These are phyloP conservation scores for Lasiosphaeria ovina DNA, from an alignment of 495 filamentous ascomycete genomes.

Conservation along the genomic window DNA sequence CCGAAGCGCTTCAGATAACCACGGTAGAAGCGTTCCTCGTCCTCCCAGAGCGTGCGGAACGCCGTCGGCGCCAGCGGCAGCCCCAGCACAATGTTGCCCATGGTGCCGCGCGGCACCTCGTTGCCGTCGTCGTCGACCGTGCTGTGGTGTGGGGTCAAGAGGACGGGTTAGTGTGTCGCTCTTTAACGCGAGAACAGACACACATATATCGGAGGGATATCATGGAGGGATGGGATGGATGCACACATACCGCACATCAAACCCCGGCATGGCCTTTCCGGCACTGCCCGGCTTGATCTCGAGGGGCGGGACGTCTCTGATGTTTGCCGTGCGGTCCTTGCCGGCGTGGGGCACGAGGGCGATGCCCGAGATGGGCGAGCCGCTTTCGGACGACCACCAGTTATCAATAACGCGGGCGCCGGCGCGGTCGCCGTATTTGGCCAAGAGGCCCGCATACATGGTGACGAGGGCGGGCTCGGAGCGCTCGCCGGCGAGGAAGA, in stretches of 20 bases:
- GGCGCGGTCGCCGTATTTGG: conserved; percentile 56
- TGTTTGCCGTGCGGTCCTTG: conserved; percentile 34
- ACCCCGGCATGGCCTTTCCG: conserved; percentile 86
- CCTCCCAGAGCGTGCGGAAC: conserved; percentile 79
- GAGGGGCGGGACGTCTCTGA: conserved; percentile 29
- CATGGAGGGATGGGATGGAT: neutral
- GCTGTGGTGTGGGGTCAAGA: conserved; percentile 22
- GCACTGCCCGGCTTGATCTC: conserved; percentile 79
- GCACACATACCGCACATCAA: conserved; percentile 58
- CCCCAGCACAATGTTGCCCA: conserved; percentile 88
- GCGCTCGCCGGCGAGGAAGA: conserved; percentile 87
- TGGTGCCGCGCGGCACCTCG: conserved; percentile 63
- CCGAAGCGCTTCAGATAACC: conserved; percentile 77
- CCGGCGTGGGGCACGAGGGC: conserved; percentile 59
- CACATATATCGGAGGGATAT: no score
- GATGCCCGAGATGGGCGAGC: conserved; percentile 83
- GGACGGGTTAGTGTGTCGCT: neutral
- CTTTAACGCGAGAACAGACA: neutral
- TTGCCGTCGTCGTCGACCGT: conserved; percentile 77
- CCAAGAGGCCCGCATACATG: conserved; percentile 71
- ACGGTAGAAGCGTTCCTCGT: conserved; percentile 78
- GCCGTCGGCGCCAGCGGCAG: conserved; percentile 81
- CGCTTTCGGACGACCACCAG: conserved; percentile 95
- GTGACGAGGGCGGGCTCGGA: conserved; percentile 84
- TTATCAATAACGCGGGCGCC: conserved; percentile 79